Conservation (phyloP, 2,329 filamentous ascomycete genomes). For the Sporothrix mexicana region DNA sequence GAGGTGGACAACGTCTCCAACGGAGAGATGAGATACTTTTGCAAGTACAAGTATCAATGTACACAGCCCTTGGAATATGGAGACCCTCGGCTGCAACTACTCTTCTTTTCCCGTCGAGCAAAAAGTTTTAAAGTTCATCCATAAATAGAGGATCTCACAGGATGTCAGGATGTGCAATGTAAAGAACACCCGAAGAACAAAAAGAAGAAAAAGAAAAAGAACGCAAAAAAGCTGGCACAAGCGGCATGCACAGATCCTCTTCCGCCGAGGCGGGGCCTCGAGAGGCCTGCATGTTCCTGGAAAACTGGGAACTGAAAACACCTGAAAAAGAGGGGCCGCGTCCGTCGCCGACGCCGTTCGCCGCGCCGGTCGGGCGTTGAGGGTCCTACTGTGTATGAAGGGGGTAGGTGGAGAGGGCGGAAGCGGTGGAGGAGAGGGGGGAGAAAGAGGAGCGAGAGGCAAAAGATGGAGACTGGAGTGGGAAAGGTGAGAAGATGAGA, state of each 20-base stretch:
- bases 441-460: background rate
- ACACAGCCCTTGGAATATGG: too few relatives aligned
- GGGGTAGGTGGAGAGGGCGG: background rate
- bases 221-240: background rate
- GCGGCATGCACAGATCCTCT: background rate
- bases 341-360: conserved; percentile 11
- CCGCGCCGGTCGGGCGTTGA: conserved; percentile 12
- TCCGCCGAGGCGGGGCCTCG: background rate
- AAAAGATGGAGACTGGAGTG: background rate
- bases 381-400: background rate
- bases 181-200: background rate
- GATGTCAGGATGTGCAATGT: too few relatives aligned
- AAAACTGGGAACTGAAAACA: background rate
- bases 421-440: too few relatives aligned
- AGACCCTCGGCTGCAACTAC: too few relatives aligned
- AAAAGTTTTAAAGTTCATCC: too few relatives aligned
- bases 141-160: too few relatives aligned
- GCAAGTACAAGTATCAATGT: too few relatives aligned
- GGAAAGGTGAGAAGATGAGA: background rate
- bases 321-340: conserved; percentile 17
- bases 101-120: too few relatives aligned
- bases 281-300: too few relatives aligned
- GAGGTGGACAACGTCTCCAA: background rate
- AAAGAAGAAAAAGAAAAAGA: background rate
- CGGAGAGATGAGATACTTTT: too few relatives aligned